phyloP scores from a whole-genome alignment of 768 basidiomycete genomes.

The Leccinum uliginosum region DNA sequence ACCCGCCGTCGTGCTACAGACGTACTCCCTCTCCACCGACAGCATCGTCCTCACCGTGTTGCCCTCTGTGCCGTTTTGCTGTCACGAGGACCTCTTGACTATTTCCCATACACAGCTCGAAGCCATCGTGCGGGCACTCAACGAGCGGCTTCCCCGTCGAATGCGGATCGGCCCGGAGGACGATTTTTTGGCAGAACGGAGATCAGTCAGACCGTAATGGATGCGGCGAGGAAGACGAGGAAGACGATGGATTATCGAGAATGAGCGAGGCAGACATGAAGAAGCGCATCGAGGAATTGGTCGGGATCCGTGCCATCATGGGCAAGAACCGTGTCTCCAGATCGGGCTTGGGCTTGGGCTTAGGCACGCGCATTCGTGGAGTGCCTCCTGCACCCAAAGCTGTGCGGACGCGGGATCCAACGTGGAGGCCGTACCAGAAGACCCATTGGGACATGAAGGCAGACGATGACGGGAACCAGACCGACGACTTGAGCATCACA shows the following conservation, averaged over 20 bases:
- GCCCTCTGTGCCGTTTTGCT: slow-evolving; percentile 58
- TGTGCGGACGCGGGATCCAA: slow-evolving; percentile 19
- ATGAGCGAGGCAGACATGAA: slow-evolving; percentile 45
- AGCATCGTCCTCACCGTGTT: slow-evolving; percentile 64
- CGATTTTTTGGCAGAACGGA: slow-evolving; percentile 18
- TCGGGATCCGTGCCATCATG: slow-evolving; percentile 44
- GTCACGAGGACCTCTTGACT: slow-evolving; percentile 65
- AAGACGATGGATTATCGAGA: slow-evolving; percentile 15
- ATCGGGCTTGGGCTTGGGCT: slow-evolving; percentile 24
- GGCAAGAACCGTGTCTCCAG: slow-evolving; percentile 26
- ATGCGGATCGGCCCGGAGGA: slow-evolving; percentile 44
- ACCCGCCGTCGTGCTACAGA: slow-evolving; percentile 55
- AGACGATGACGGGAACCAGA: slow-evolving; percentile 7
- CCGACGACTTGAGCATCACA: slow-evolving; percentile 2
- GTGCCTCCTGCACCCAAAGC: slow-evolving; percentile 32
- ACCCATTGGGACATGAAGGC: slow-evolving; percentile 25
- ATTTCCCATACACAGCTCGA: slow-evolving; percentile 56
- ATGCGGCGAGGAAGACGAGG: neutral
- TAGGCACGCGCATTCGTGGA: slow-evolving; percentile 3
- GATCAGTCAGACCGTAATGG: neutral
- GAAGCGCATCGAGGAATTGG: slow-evolving; percentile 52
- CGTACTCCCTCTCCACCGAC: slow-evolving; percentile 45
- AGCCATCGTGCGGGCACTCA: slow-evolving; percentile 49
- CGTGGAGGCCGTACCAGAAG: slow-evolving; percentile 17
- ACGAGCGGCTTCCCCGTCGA: slow-evolving; percentile 49